These are phyloP conservation scores for Monilinia polystroma DNA, from an alignment of 2,329 filamentous ascomycete genomes.

Conservation along the genomic window DNA sequence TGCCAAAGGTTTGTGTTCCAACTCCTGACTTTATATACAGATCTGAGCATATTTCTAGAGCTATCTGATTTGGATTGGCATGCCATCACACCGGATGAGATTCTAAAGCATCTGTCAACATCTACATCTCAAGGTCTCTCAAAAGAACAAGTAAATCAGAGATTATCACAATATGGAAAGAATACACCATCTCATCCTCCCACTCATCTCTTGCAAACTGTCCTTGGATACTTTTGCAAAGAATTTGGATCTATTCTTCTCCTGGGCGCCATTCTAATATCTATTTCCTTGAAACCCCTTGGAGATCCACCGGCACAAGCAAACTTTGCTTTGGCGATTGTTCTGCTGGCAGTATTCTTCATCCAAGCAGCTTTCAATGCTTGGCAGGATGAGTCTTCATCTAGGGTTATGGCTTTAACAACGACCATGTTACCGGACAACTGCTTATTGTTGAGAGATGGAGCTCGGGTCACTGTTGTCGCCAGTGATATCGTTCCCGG, in stretches of 20 bases:
- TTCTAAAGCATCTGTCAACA: conserved; percentile 56
- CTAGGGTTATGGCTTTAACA: conserved; percentile 73
- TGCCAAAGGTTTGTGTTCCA: conserved; percentile 44
- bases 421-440: conserved; percentile 75
- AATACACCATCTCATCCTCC: conserved; percentile 66
- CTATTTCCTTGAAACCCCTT: conserved; percentile 72
- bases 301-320: conserved; percentile 66
- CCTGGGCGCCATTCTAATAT: conserved; percentile 66
- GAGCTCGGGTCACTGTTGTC: conserved; percentile 48
- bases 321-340: conserved; percentile 70
- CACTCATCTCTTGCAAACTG: neutral
- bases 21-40: neutral
- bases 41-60: neutral
- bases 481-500: conserved; percentile 66
- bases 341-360: conserved; percentile 66
- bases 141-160: conserved; percentile 53
- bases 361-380: conserved; percentile 67
- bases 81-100: conserved; percentile 53
- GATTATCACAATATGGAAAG: conserved; percentile 58
- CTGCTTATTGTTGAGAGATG: conserved; percentile 63
- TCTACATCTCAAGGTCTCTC: conserved; percentile 59
- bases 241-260: conserved; percentile 73
- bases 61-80: conserved; percentile 67
- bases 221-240: conserved; percentile 68
- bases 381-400: conserved; percentile 73